Evolutionary conservation across 768 basidiomycete species (phyloP).

Genomic region (Panaeolus cyanescens): DNA sequence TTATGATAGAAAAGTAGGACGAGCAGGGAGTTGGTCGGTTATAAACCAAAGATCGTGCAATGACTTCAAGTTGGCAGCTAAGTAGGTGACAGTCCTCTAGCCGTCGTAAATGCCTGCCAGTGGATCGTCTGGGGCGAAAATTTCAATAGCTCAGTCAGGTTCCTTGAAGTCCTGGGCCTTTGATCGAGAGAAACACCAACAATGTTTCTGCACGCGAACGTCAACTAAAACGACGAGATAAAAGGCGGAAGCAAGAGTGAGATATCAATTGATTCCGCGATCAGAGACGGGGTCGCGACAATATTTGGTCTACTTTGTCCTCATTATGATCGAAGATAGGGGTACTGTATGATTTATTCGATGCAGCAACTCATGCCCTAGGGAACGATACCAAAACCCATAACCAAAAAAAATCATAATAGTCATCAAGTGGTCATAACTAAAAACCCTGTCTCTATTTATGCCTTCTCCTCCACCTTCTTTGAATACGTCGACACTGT

Average conservation of each 20-base stretch:
- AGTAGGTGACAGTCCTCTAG: too few species aligned
- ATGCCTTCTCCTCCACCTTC: not conserved
- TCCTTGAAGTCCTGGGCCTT: too few species aligned
- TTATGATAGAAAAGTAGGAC: too few species aligned
- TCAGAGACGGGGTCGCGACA: conserved; percentile 20
- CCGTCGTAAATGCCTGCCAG: too few species aligned
- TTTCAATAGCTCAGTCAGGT: too few species aligned
- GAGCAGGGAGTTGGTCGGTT: too few species aligned
- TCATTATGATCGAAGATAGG: conserved; percentile 12
- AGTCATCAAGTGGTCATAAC: not conserved
- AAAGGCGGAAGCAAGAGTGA: not conserved
- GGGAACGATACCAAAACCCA: too few species aligned
- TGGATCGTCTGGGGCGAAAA: too few species aligned
- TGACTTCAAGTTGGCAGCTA: too few species aligned
- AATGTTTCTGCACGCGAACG: not conserved
- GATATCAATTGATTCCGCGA: conserved; percentile 8
- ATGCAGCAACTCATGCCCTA: too few species aligned
- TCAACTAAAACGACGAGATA: not conserved
- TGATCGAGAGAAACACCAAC: not conserved
- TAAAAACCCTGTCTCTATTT: not conserved
- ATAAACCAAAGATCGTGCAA: too few species aligned
- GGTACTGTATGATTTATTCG: too few species aligned
- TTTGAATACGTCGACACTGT: not conserved
- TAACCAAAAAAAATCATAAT: not conserved
- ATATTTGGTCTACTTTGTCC: conserved; percentile 3